These are phyloP conservation scores for Chlamydomonas sp. DNA, from an alignment of 139 green algal species.

Conservation along the genomic window DNA sequence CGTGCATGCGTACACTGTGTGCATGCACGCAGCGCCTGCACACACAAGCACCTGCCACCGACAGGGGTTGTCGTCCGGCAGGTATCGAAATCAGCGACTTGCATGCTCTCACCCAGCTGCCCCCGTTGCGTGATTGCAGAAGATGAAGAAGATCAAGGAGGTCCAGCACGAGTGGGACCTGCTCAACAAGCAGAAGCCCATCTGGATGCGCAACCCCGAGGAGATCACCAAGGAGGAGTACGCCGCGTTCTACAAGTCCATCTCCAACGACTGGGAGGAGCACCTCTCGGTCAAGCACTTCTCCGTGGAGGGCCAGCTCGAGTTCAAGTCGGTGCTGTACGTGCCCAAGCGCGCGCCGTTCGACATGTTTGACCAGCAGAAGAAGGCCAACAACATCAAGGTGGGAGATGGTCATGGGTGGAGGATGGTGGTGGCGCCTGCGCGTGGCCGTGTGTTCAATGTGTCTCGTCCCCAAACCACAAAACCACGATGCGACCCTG, in stretches of 20 bases:
- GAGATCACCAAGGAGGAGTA: conserved; percentile 97
- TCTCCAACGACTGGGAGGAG: conserved; percentile 99
- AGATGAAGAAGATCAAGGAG: conserved; percentile 96
- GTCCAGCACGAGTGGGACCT: conserved; percentile 92
- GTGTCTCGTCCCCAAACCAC: no score
- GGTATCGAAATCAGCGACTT: no score
- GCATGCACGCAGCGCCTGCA: no score
- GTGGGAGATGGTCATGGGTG: no score
- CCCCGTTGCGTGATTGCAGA: no score
- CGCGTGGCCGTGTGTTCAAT: no score
- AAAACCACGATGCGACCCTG: no score
- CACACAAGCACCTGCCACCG: no score
- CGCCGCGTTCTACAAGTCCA: conserved; percentile 92
- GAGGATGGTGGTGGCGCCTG: no score
- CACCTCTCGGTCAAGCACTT: conserved; percentile 95
- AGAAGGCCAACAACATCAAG: conserved; percentile 99
- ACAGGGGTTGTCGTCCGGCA: no score
- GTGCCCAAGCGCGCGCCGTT: conserved; percentile 92
- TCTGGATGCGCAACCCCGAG: conserved; percentile 98
- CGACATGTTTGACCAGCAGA: conserved; percentile 95
- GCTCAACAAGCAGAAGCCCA: conserved; percentile 99
- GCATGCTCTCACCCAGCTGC: no score
- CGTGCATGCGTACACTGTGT: no score
- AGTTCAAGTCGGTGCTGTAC: conserved; percentile 98
- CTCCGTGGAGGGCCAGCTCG: conserved; percentile 95